Percentiles rank a stretch among this genome's conserved stretches.
These are phyloP conservation scores for Botrytis paeoniae DNA, from an alignment of 2,329 filamentous ascomycete genomes.

Conservation along the genomic window DNA sequence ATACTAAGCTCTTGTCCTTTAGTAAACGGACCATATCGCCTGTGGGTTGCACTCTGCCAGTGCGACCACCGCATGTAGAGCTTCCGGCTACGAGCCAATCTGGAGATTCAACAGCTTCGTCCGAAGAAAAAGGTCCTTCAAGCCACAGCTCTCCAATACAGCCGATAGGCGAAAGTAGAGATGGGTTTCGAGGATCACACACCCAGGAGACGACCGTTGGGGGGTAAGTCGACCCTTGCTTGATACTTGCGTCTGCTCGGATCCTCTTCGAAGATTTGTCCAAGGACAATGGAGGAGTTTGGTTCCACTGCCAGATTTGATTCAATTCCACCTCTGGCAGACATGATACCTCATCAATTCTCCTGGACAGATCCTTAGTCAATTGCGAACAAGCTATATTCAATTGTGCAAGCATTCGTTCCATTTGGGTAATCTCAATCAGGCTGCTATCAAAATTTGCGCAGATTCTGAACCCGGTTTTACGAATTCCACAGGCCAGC, in stretches of 20 bases:
- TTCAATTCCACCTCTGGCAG: conserved; percentile 38
- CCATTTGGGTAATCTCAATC: conserved; percentile 40
- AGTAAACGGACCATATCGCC: conserved; percentile 58
- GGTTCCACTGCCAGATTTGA: conserved; percentile 45
- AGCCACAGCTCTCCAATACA: conserved; percentile 42
- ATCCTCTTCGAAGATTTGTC: conserved; percentile 34
- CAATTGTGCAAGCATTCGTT: conserved; percentile 40
- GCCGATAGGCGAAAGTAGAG: conserved; percentile 43
- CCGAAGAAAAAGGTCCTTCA: conserved; percentile 51
- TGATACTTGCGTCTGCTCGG: conserved; percentile 25
- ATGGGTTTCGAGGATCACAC: conserved; percentile 36
- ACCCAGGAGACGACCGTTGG: conserved; percentile 39
- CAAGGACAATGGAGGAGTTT: conserved; percentile 38
- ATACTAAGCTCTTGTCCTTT: conserved; percentile 49
- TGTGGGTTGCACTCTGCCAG: conserved; percentile 47
- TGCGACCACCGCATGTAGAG: conserved; percentile 18
- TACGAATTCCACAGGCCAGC: conserved; percentile 45
- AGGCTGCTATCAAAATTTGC: conserved; percentile 44
- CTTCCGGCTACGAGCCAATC: conserved; percentile 45
- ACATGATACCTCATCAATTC: conserved; percentile 38
- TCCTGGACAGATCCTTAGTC: conserved; percentile 31
- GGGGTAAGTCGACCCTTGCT: conserved; percentile 39
- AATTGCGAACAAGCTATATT: conserved; percentile 29
- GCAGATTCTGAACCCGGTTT: conserved; percentile 44
- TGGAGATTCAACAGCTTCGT: conserved; percentile 42